phyloP scores from a whole-genome alignment of 805 yeast genomes.

The Clavispora phyllophila region DNA sequence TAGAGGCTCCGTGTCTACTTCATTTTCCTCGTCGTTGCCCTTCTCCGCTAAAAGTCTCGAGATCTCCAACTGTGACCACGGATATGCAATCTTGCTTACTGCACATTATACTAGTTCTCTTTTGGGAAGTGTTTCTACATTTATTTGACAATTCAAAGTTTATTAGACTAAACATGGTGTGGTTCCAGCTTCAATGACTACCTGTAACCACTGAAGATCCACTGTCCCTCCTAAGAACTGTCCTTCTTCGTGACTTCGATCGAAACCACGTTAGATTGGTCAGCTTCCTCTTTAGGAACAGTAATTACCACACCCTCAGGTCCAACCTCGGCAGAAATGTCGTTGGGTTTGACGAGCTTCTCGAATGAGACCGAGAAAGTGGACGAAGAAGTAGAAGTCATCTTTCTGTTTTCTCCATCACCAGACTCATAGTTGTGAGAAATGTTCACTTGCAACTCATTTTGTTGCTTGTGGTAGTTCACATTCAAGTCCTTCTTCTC shows the following conservation, averaged over 20 bases:
- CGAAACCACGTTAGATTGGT: not conserved
- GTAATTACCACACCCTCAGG: conserved; percentile 16
- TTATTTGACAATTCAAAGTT: not conserved
- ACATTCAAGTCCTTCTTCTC: conserved; percentile 18
- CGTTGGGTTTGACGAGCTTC: conserved; percentile 19
- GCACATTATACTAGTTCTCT: not conserved
- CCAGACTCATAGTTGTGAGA: conserved; percentile 8
- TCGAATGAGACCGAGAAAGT: conserved; percentile 19
- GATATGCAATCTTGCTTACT: not conserved
- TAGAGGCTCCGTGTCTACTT: too few relatives aligned
- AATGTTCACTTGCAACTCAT: conserved; percentile 18
- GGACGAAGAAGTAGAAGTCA: conserved; percentile 11
- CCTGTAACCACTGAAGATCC: too few relatives aligned
- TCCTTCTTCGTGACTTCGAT: not conserved
- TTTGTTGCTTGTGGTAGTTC: conserved; percentile 20
- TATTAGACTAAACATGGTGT: too few relatives aligned
- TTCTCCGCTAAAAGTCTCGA: not conserved
- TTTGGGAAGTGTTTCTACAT: not conserved
- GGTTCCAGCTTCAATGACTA: too few relatives aligned
- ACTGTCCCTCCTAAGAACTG: too few relatives aligned
- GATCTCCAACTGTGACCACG: not conserved
- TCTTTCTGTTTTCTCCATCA: conserved; percentile 7
- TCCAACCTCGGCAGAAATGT: conserved; percentile 17
- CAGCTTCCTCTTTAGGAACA: conserved; percentile 3
- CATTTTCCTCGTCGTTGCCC: too few relatives aligned